Conservation (phyloP, 768 basidiomycete genomes). For the Phlebiopsis flavidoalba region DNA sequence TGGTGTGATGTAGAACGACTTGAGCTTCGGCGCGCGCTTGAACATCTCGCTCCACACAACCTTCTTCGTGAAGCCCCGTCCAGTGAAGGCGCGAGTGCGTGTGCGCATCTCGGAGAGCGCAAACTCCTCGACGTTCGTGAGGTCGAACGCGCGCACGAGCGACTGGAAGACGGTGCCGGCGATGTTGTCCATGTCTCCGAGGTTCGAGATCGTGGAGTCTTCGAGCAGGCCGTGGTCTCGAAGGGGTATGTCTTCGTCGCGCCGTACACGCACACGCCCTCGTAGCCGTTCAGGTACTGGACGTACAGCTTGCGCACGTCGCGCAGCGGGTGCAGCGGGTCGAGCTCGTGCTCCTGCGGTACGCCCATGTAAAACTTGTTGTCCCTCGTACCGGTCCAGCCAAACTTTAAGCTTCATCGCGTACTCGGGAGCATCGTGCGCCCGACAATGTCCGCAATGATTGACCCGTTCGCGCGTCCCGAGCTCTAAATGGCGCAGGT, state of each 20-base stretch:
- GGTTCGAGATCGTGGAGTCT: slow-evolving; percentile 10
- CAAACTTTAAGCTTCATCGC: slow-evolving; percentile 18
- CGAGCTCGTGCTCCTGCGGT: slow-evolving; percentile 15
- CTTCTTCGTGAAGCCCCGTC: slow-evolving; percentile 13
- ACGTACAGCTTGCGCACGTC: slow-evolving; percentile 21
- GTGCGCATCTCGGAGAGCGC: slow-evolving; percentile 19
- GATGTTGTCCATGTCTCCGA: slow-evolving; percentile 23
- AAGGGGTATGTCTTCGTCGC: slow-evolving; percentile 15
- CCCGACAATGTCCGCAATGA: slow-evolving; percentile 15
- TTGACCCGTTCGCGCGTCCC: slow-evolving; percentile 17
- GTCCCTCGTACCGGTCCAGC: slow-evolving; percentile 18
- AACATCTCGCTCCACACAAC: slow-evolving; percentile 21
- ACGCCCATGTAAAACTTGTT: slow-evolving; percentile 23
- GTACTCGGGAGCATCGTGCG: slow-evolving; percentile 20
- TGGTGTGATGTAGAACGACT: slow-evolving; percentile 20
- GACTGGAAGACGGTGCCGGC: slow-evolving; percentile 19
- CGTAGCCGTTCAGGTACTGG: slow-evolving; percentile 14
- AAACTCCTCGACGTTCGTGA: slow-evolving; percentile 22
- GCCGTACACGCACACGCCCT: slow-evolving; percentile 17
- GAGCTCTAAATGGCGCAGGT: slow-evolving; percentile 19
- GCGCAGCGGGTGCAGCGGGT: slow-evolving; percentile 15
- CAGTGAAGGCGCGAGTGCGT: slow-evolving; percentile 17
- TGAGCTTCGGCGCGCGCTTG: slow-evolving; percentile 20
- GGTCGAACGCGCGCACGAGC: slow-evolving; percentile 18
- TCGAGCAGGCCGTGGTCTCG: slow-evolving; percentile 15